Conservation (phyloP, 805 yeast genomes). For the Yarrowia deformans region DNA sequence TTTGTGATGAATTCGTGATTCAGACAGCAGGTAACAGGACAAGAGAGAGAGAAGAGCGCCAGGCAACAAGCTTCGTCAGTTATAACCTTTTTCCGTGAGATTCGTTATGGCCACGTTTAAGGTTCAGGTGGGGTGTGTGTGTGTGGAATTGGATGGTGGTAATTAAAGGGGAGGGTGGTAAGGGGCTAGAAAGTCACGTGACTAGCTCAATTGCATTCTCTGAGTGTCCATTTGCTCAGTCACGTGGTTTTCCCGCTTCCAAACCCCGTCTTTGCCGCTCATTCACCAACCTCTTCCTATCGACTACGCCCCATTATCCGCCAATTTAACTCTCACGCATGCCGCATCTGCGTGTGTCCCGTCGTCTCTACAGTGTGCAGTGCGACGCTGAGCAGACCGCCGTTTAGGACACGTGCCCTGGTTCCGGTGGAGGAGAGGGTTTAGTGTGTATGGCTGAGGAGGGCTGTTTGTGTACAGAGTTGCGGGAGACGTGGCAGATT, state of each 20-base stretch:
- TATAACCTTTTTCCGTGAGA: slow-evolving; percentile 15
- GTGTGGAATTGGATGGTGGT: too few species aligned
- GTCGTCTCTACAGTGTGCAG: not conserved
- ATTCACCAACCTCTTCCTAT: too few species aligned
- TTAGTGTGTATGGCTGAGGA: not conserved
- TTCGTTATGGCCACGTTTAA: slow-evolving; percentile 37
- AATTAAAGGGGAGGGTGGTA: too few species aligned
- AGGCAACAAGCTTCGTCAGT: not conserved
- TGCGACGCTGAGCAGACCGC: not conserved
- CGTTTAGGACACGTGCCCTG: slow-evolving; percentile 8
- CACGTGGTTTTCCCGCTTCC: too few species aligned
- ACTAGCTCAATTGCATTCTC: not conserved
- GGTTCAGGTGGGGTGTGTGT: slow-evolving; percentile 14
- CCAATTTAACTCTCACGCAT: not conserved
- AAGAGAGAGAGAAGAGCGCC: not conserved
- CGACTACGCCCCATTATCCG: too few species aligned
- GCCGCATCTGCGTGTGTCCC: slow-evolving; percentile 2
- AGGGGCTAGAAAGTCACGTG: not conserved
- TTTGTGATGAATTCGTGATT: too few species aligned
- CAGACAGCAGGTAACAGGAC: too few species aligned
- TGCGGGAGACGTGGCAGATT: not conserved
- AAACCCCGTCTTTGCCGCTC: too few species aligned
- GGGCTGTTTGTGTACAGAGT: not conserved
- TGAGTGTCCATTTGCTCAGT: too few species aligned
- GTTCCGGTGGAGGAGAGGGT: slow-evolving; percentile 18